These are phyloP conservation scores for Trichophyton verrucosum DNA, from an alignment of 2,329 filamentous ascomycete species.

Conservation along the genomic window DNA sequence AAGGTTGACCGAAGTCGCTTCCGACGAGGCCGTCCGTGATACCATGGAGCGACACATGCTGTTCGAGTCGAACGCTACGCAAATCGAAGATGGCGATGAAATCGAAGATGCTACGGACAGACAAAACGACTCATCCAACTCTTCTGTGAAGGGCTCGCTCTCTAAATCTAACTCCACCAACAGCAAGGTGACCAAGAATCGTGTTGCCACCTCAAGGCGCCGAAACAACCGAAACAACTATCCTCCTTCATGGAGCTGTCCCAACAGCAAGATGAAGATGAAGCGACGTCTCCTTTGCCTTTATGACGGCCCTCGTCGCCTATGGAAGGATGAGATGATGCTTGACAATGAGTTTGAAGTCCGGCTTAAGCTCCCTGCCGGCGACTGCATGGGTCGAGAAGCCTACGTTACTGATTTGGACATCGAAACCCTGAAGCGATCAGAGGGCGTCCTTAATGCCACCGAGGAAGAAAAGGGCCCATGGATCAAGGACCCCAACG, in stretches of 20 bases:
- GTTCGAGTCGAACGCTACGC: slow-evolving; percentile 36
- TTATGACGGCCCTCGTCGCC: slow-evolving; percentile 72
- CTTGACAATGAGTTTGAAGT: slow-evolving; percentile 90
- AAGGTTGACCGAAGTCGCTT: slow-evolving; percentile 46
- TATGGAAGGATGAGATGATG: slow-evolving; percentile 99
- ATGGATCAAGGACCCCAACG: slow-evolving; percentile 43
- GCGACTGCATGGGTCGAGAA: slow-evolving; percentile 71
- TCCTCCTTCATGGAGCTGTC: slow-evolving; percentile 84
- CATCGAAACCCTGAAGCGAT: slow-evolving; percentile 74
- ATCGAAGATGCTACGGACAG: slow-evolving; percentile 34
- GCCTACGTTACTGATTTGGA: slow-evolving; percentile 88
- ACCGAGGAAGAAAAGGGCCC: slow-evolving; percentile 78
- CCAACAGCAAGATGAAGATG: slow-evolving; percentile 90
- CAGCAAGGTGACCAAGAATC: slow-evolving; percentile 54
- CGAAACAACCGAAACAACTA: slow-evolving; percentile 91
- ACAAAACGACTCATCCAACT: slow-evolving; percentile 33
- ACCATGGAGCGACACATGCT: slow-evolving; percentile 48
- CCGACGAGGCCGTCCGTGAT: slow-evolving; percentile 45
- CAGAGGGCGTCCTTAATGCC: slow-evolving; percentile 68
- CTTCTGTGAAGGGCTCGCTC: slow-evolving; percentile 24
- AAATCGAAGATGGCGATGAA: slow-evolving; percentile 44
- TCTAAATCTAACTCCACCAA: slow-evolving; percentile 25
- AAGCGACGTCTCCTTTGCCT: slow-evolving; percentile 93
- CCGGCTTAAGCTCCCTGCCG: slow-evolving; percentile 63
- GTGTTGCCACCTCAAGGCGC: slow-evolving; percentile 48